phyloP scores from a whole-genome alignment of 2,329 filamentous ascomycete species.

The Colletotrichum navitas region DNA sequence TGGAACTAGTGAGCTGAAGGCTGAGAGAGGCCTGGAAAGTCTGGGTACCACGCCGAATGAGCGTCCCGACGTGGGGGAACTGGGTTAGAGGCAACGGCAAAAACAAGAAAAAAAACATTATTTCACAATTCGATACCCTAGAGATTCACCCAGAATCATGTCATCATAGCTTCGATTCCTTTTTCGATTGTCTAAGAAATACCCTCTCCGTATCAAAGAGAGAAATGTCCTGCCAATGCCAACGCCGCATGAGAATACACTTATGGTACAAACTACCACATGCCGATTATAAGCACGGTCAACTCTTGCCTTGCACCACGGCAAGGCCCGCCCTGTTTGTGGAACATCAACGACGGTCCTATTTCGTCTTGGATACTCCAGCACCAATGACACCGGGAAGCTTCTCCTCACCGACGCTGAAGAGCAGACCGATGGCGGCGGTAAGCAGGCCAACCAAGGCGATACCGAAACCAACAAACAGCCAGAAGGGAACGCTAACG shows the following conservation, averaged over 20 bases:
- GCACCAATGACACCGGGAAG: slow-evolving; percentile 96
- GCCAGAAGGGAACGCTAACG: slow-evolving; percentile 88
- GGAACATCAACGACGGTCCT: slow-evolving; percentile 44
- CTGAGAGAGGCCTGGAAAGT: slow-evolving; percentile 61
- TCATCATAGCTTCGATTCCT: slow-evolving; percentile 35
- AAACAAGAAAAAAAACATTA: not conserved
- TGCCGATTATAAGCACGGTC: slow-evolving; percentile 42
- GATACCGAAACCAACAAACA: slow-evolving; percentile 82
- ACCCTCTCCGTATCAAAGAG: slow-evolving; percentile 43
- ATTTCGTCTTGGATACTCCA: slow-evolving; percentile 83
- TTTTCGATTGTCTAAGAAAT: slow-evolving; percentile 43
- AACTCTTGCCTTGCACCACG: slow-evolving; percentile 28
- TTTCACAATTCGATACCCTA: slow-evolving; percentile 44
- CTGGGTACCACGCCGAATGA: slow-evolving; percentile 59
- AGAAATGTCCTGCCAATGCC: slow-evolving; percentile 45
- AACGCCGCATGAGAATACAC: slow-evolving; percentile 47
- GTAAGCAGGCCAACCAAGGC: slow-evolving; percentile 75
- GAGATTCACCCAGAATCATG: slow-evolving; percentile 1
- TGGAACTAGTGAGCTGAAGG: slow-evolving; percentile 45
- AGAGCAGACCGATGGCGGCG: slow-evolving; percentile 82
- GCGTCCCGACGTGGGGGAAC: slow-evolving; percentile 48
- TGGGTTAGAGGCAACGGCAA: slow-evolving; percentile 40
- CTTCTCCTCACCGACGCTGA: slow-evolving; percentile 86
- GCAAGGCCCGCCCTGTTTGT: slow-evolving; percentile 5
- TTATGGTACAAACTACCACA: slow-evolving; percentile 47